phyloP scores from a whole-genome alignment of 2,329 filamentous ascomycete species.

The Cladosporium cucumerinum region DNA sequence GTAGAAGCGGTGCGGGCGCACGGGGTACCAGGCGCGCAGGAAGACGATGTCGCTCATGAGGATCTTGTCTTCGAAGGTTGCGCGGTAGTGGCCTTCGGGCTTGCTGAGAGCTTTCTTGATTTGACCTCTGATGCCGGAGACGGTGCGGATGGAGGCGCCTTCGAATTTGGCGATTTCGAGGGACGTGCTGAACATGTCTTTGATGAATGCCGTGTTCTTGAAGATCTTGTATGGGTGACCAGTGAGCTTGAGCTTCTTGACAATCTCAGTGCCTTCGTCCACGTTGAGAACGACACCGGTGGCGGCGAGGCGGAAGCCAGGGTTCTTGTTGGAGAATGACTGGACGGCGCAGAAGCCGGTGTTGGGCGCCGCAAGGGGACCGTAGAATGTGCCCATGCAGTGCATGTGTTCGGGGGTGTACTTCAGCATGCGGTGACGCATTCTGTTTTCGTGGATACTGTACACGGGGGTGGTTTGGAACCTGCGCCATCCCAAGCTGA shows the following conservation, averaged over 20 bases:
- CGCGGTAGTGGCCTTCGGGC: slow-evolving; percentile 91
- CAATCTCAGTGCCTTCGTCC: slow-evolving; percentile 93
- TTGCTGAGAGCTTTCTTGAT: slow-evolving; percentile 94
- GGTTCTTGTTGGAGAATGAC: slow-evolving; percentile 76
- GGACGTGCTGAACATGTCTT: slow-evolving; percentile 92
- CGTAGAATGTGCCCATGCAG: slow-evolving; percentile 94
- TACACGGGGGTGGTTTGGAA: slow-evolving; percentile 93
- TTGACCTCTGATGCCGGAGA: slow-evolving; percentile 91
- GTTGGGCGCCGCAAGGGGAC: slow-evolving; percentile 90
- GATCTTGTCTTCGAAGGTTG: slow-evolving; percentile 98
- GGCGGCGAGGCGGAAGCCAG: slow-evolving; percentile 90
- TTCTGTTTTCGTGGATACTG: slow-evolving; percentile 90
- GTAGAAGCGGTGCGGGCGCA: slow-evolving; percentile 94
- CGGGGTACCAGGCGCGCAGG: slow-evolving; percentile 91
- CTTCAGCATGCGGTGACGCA: slow-evolving; percentile 95
- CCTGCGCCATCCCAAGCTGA: slow-evolving; percentile 91
- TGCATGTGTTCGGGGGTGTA: slow-evolving; percentile 99
- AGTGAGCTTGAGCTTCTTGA: slow-evolving; percentile 98
- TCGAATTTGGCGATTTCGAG: slow-evolving; percentile 98
- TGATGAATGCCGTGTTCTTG: slow-evolving; percentile 98
- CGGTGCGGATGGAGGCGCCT: slow-evolving; percentile 90
- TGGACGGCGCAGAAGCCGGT: slow-evolving; percentile 95
- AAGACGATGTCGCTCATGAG: slow-evolving; percentile 96
- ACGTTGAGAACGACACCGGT: slow-evolving; percentile 92
- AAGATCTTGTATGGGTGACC: slow-evolving; percentile 95